Percentiles rank a stretch among this genome's conserved stretches.
phyloP scores from a whole-genome alignment of 2,329 filamentous ascomycete species.

The Aspergillus quadricinctus region DNA sequence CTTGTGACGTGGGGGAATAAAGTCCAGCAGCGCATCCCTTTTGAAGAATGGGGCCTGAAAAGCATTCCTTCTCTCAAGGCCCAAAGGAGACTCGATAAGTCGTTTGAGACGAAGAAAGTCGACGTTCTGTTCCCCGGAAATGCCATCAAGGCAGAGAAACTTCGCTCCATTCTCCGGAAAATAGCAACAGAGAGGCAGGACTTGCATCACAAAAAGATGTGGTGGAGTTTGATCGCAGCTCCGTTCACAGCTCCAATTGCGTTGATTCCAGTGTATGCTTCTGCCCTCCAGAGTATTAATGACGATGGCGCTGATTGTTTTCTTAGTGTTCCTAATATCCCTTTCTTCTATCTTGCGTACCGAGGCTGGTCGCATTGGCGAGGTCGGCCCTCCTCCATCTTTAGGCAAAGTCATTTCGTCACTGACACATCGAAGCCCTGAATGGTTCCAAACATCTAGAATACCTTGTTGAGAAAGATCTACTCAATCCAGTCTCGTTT shows the following conservation, averaged over 20 bases:
- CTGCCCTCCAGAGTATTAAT: not conserved
- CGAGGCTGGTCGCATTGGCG: slow-evolving; percentile 87
- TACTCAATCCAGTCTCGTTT: slow-evolving; percentile 64
- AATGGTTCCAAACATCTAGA: slow-evolving; percentile 80
- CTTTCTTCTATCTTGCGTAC: slow-evolving; percentile 94
- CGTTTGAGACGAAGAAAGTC: slow-evolving; percentile 64
- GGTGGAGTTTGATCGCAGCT: slow-evolving; percentile 77
- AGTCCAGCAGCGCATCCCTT: slow-evolving; percentile 81
- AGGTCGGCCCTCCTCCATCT: slow-evolving; percentile 39
- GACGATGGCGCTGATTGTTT: slow-evolving; percentile 8
- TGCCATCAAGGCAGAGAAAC: slow-evolving; percentile 61
- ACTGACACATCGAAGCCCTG: slow-evolving; percentile 51
- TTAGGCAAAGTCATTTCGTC: slow-evolving; percentile 10
- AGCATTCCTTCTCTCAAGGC: slow-evolving; percentile 79
- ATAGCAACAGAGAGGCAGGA: slow-evolving; percentile 76
- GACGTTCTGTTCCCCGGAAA: slow-evolving; percentile 64
- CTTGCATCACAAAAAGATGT: slow-evolving; percentile 70
- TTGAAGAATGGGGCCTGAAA: slow-evolving; percentile 97
- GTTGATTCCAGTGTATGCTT: slow-evolving; percentile 70
- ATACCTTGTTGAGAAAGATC: slow-evolving; percentile 70
- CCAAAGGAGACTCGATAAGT: slow-evolving; percentile 60
- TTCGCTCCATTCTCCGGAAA: slow-evolving; percentile 61
- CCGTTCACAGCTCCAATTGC: slow-evolving; percentile 80
- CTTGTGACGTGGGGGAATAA: slow-evolving; percentile 83
- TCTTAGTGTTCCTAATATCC: slow-evolving; percentile 77